These are phyloP conservation scores for Candida nemodendra DNA, from an alignment of 805 yeast genomes.

Conservation along the genomic window DNA sequence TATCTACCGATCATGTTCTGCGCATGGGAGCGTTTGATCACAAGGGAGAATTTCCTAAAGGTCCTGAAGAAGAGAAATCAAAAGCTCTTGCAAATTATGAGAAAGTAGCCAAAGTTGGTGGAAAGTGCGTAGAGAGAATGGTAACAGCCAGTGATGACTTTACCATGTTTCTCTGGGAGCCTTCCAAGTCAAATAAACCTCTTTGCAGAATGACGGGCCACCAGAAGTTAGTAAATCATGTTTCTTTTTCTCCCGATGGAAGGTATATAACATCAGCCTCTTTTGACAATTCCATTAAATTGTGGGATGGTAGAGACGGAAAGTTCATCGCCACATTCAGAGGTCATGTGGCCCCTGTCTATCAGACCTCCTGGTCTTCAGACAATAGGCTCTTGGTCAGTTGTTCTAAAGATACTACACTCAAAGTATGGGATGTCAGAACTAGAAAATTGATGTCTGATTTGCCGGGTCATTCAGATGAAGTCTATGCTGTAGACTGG, in stretches of 20 bases:
- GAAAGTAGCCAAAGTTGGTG: constrained; percentile 59
- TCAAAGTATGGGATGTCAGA: constrained; percentile 94
- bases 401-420: constrained; percentile 93
- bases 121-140: constrained; percentile 64
- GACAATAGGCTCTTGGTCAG: constrained; percentile 89
- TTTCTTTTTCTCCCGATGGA: constrained; percentile 94
- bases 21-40: constrained; percentile 89
- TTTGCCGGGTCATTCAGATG: constrained; percentile 94
- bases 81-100: constrained; percentile 62
- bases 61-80: constrained; percentile 45
- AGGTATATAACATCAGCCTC: constrained; percentile 87
- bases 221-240: constrained; percentile 94
- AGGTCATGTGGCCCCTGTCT: constrained; percentile 97
- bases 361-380: constrained; percentile 97
- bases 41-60: constrained; percentile 44
- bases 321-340: constrained; percentile 85
- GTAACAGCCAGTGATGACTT: constrained; percentile 97
- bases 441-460: constrained; percentile 83
- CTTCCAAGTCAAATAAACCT: constrained; percentile 76
- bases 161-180: constrained; percentile 98
- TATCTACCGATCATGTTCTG: constrained; percentile 86
- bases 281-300: constrained; percentile 89
- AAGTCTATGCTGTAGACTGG: constrained; percentile 97
- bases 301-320: constrained; percentile 96
- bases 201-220: constrained; percentile 95